Evolutionary conservation across 2,329 filamentous ascomycete genomes (phyloP).

Genomic region (Penicillium glabrum): DNA sequence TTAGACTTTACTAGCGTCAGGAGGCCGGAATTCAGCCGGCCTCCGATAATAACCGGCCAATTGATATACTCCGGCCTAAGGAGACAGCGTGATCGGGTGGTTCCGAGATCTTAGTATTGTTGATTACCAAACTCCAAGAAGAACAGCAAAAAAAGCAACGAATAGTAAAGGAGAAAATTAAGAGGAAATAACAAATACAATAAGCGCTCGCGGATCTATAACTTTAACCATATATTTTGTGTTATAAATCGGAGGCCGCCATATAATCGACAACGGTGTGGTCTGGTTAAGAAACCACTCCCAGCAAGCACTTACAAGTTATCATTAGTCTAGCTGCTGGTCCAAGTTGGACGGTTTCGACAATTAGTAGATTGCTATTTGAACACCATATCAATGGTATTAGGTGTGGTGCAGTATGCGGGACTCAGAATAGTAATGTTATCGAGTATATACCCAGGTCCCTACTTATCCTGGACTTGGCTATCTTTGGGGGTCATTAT

Average conservation of each 20-base stretch:
- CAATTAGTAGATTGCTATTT: too few relatives aligned
- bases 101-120: background rate
- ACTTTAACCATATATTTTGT: background rate
- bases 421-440: too few relatives aligned
- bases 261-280: background rate
- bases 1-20: conserved; percentile 29
- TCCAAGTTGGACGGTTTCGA: too few relatives aligned
- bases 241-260: too few relatives aligned
- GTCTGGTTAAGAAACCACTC: too few relatives aligned
- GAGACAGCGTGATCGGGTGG: background rate
- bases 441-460: too few relatives aligned
- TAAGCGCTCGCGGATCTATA: background rate
- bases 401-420: too few relatives aligned
- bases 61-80: background rate
- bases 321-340: too few relatives aligned
- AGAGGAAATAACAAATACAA: background rate
- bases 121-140: background rate
- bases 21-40: conserved; percentile 46
- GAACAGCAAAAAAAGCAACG: background rate
- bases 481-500: too few relatives aligned
- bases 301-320: too few relatives aligned
- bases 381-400: too few relatives aligned
- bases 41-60: conserved; percentile 36
- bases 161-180: background rate
- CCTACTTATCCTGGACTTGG: too few relatives aligned